Conservation (phyloP, 202 grass and related monocot species). For the Eragrostis tef region DNA sequence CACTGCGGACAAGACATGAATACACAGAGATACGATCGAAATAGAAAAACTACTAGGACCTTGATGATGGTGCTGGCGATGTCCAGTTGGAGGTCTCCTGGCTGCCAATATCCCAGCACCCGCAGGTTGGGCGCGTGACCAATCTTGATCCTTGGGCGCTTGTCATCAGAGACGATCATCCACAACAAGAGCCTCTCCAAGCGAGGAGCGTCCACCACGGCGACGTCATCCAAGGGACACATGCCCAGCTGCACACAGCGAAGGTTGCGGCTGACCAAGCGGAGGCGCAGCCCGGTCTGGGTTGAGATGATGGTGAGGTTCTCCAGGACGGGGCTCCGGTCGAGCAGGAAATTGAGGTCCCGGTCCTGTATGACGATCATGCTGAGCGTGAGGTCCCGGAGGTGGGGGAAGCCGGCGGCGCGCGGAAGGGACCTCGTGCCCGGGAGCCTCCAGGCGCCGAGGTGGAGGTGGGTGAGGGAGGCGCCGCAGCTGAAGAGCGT, state of each 20-base stretch:
- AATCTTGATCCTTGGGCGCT: not conserved
- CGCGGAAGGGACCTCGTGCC: no score
- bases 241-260: constrained; percentile 26
- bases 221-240: constrained; percentile 24
- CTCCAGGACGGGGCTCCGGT: constrained; percentile 28
- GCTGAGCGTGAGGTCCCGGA: no score
- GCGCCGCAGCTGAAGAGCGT: no score
- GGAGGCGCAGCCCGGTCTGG: constrained; percentile 2
- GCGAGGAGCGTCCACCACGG: not conserved
- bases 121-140: not conserved
- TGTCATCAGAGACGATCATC: not conserved
- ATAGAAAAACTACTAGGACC: not conserved
- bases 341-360: constrained; percentile 20
- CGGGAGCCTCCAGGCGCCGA: no score
- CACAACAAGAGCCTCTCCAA: constrained; percentile 38
- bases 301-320: constrained; percentile 35
- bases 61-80: constrained; percentile 39
- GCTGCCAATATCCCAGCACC: constrained; percentile 3
- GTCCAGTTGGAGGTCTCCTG: constrained; percentile 5
- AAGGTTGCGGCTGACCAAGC: constrained; percentile 15
- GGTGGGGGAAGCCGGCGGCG: no score
- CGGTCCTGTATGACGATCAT: no score
- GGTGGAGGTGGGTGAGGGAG: no score
- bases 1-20: no score
- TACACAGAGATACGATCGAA: no score